These are phyloP conservation scores for Syzygium malaccense DNA, from an alignment of 441 rosid genomes.

Conservation along the genomic window DNA sequence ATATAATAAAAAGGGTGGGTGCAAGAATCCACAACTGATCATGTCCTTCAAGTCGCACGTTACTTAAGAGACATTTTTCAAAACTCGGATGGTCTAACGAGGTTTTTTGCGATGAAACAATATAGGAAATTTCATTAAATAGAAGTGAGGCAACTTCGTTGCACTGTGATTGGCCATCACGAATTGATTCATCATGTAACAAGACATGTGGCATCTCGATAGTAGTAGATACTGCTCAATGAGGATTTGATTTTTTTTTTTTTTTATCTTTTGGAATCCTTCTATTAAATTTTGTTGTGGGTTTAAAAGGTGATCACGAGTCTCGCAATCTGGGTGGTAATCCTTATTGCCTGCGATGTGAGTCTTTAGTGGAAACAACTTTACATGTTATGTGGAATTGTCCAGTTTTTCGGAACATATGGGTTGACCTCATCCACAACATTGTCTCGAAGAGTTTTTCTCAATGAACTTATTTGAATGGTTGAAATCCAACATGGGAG, in stretches of 20 bases:
- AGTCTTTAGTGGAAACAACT: no score
- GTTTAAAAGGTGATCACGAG: neutral
- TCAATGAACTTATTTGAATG: no score
- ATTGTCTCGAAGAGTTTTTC: no score
- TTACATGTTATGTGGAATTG: no score
- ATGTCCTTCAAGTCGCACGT: no score
- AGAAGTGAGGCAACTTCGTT: neutral
- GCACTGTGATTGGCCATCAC: neutral
- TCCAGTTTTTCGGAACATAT: no score
- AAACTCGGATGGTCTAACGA: neutral
- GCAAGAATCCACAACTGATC: no score
- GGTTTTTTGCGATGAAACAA: neutral
- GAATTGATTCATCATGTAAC: neutral
- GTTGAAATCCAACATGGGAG: no score
- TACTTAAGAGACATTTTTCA: neutral
- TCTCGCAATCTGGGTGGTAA: no score
- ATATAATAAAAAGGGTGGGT: no score
- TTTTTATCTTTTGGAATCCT: neutral
- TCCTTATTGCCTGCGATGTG: no score
- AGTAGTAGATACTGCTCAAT: neutral
- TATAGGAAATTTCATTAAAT: neutral
- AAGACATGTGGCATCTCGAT: neutral
- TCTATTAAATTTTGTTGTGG: neutral
- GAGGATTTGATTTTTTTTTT: fast-evolving
- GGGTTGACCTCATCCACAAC: no score